A percentile compares a stretch with the other conserved stretches of the same genome.
Conservation (phyloP, 2,329 filamentous ascomycete genomes). For the Aspergillus pseudoglaucus region DNA sequence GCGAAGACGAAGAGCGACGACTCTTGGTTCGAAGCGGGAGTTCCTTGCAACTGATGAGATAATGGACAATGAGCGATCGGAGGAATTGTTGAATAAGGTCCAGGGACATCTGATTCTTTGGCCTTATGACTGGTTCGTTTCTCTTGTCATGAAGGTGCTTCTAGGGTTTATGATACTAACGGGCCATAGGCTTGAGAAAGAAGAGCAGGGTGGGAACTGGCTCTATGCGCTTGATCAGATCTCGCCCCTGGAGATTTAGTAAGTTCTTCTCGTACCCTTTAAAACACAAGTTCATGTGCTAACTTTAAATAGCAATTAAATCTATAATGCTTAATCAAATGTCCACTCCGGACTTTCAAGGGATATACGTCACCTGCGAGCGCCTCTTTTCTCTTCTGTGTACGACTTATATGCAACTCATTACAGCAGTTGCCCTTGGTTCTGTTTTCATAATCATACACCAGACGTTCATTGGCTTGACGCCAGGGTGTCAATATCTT, state of each 20-base stretch:
- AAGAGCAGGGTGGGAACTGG: conserved; percentile 93
- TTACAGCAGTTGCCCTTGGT: conserved; percentile 2
- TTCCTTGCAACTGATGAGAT: conserved; percentile 63
- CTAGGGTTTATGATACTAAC: conserved; percentile 7
- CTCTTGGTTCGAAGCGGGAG: conserved; percentile 41
- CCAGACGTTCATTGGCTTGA: background rate
- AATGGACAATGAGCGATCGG: conserved; percentile 67
- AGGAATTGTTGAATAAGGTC: conserved; percentile 70
- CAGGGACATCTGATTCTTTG: conserved; percentile 88
- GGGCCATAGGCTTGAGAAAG: conserved; percentile 61
- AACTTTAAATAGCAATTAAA: conserved; percentile 23
- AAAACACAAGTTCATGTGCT: background rate
- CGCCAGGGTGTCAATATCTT: background rate
- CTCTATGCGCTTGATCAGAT: conserved; percentile 93
- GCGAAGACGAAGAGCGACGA: conserved; percentile 39
- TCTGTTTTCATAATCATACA: conserved; percentile 1
- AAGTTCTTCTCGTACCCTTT: conserved; percentile 15
- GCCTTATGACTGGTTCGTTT: conserved; percentile 76
- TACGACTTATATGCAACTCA: background rate
- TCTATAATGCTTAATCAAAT: no score
- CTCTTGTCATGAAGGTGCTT: conserved; percentile 2
- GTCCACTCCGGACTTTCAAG: no score
- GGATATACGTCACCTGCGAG: no score
- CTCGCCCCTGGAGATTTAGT: conserved; percentile 91
- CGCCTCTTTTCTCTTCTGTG: no score